Conservation (phyloP, 495 filamentous ascomycete species). For the Tuber indicum region DNA sequence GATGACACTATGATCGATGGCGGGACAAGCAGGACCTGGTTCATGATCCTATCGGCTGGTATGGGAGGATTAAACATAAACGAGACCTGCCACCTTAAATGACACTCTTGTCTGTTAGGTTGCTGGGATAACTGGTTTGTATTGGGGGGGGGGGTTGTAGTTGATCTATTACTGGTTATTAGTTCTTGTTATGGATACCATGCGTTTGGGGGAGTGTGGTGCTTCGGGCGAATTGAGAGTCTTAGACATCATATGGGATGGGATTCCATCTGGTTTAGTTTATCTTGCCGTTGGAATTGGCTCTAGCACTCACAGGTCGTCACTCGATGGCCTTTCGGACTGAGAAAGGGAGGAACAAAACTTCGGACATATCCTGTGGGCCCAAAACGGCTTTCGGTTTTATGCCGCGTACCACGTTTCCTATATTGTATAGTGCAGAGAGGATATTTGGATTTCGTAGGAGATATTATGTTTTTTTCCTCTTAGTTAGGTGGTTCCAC, state of each 20-base stretch:
- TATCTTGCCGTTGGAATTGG: not conserved
- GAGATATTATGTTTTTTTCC: not conserved
- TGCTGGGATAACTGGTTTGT: not conserved
- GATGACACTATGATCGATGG: slow-evolving; percentile 69
- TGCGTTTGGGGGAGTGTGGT: not conserved
- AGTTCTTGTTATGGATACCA: not conserved
- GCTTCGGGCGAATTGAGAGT: not conserved
- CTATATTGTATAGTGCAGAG: not conserved
- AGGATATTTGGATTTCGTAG: not conserved
- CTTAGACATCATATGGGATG: not conserved
- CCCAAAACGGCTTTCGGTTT: not conserved
- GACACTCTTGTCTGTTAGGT: not conserved
- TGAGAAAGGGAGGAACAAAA: not conserved
- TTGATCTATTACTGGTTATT: not conserved
- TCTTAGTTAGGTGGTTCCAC: not conserved
- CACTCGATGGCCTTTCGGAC: not conserved
- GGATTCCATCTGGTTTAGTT: not conserved
- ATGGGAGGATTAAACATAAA: not conserved
- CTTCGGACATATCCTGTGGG: not conserved
- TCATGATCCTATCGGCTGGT: slow-evolving; percentile 62
- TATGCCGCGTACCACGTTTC: not conserved
- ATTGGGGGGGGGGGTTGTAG: not conserved
- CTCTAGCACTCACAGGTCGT: not conserved
- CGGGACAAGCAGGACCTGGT: slow-evolving; percentile 80
- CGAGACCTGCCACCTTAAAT: not conserved